These are phyloP conservation scores for Chrysanthemum makinoi DNA, from an alignment of 129 eudicot genomes.

Conservation along the genomic window DNA sequence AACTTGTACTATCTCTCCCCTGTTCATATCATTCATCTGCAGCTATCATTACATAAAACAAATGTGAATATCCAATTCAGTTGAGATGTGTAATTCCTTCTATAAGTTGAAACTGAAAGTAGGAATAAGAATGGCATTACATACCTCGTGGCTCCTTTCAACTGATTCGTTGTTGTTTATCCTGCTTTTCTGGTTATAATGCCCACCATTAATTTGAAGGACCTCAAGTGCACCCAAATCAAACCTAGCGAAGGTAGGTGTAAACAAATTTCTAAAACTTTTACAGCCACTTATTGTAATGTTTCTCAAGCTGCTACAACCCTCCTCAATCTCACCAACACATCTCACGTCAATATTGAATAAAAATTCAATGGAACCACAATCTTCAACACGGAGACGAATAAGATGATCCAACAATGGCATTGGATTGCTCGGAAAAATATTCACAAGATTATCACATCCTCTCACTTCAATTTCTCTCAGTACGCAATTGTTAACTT, in stretches of 20 bases:
- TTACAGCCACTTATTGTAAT: too few relatives aligned
- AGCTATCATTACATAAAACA: background rate
- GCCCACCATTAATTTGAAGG: background rate
- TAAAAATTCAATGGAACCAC: background rate
- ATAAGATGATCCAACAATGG: background rate
- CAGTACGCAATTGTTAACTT: too few relatives aligned
- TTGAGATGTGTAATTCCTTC: too few relatives aligned
- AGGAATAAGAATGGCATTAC: too few relatives aligned
- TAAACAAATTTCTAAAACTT: background rate
- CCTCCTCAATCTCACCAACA: background rate
- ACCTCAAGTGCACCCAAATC: background rate
- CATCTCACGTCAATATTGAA: background rate
- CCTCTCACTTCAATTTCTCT: too few relatives aligned
- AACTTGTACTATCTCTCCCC: too few relatives aligned
- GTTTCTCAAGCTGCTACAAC: background rate
- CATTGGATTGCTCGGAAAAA: constrained; percentile 6
- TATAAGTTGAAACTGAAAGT: too few relatives aligned
- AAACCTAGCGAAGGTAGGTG: background rate
- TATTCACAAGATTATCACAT: constrained; percentile 1
- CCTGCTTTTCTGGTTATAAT: too few relatives aligned
- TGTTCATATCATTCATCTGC: too few relatives aligned
- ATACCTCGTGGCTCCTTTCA: background rate
- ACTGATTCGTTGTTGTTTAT: background rate
- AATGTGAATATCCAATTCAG: too few relatives aligned
- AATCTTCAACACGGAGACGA: background rate